A percentile compares a stretch with the other conserved stretches of the same genome.
Conservation (phyloP, 306 rosid species). For the Quercus engelmannii region DNA sequence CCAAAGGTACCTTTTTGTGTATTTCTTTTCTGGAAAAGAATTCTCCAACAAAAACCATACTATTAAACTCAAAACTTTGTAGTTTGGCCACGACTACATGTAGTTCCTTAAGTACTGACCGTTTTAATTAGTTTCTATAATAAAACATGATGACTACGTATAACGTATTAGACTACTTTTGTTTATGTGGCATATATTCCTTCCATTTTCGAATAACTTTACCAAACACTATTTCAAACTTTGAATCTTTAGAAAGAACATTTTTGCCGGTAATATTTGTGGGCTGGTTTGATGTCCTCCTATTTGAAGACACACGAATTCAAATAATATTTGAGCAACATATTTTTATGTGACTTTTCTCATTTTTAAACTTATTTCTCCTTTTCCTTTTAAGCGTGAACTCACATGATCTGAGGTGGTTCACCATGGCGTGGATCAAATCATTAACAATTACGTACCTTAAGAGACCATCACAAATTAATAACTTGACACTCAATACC, state of each 20-base stretch:
- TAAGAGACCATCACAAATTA: too few relatives aligned
- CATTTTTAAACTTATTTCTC: background rate
- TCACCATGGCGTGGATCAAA: too few relatives aligned
- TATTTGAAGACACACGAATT: conserved; percentile 29
- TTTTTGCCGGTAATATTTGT: conserved; percentile 4
- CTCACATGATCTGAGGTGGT: background rate
- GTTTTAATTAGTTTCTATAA: background rate
- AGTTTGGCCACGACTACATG: background rate
- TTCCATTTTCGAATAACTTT: background rate
- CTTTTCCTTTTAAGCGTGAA: background rate
- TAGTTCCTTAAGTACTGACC: too few relatives aligned
- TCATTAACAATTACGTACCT: too few relatives aligned
- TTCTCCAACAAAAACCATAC: background rate
- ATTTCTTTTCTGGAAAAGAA: background rate
- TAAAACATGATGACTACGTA: background rate
- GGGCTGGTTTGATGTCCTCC: conserved; percentile 32
- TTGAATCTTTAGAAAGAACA: background rate
- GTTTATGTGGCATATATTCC: too few relatives aligned
- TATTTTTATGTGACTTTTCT: background rate
- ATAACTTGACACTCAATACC: too few relatives aligned
- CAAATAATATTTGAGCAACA: conserved; percentile 16
- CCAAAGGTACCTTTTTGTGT: background rate
- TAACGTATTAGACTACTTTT: too few relatives aligned
- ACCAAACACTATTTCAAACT: conserved; percentile 7
- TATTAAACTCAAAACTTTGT: background rate